Evolutionary conservation across 257 asterid species (phyloP).

Genomic region (Fraxinus cuspidata): DNA sequence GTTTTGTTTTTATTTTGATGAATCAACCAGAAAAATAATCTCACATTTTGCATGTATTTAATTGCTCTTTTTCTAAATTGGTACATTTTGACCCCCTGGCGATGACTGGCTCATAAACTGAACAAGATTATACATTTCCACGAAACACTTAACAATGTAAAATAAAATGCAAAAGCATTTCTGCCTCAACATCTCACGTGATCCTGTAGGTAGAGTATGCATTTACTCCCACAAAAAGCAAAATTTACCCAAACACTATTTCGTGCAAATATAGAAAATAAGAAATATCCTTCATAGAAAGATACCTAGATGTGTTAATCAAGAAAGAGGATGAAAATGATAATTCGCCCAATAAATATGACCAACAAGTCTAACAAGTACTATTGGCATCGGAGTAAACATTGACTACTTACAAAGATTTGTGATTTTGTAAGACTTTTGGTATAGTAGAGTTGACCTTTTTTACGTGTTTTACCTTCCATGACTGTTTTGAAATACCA

Average conservation of each 20-base stretch:
- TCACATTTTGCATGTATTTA: background rate
- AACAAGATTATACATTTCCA: background rate
- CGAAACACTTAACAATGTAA: background rate
- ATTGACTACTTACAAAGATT: background rate
- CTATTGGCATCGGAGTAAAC: background rate
- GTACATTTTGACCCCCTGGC: background rate
- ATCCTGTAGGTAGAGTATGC: background rate
- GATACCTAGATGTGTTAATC: background rate
- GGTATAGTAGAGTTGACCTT: slow-evolving; percentile 5
- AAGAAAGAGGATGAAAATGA: slow-evolving; percentile 11
- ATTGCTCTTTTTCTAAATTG: background rate
- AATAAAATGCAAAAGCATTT: background rate
- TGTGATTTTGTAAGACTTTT: slow-evolving; percentile 8
- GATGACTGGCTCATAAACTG: background rate
- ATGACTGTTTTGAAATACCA: background rate
- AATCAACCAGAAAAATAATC: background rate
- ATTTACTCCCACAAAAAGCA: background rate
- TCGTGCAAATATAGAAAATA: slow-evolving; percentile 12
- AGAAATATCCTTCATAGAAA: background rate
- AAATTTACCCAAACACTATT: too few species aligned
- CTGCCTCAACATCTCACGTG: slow-evolving; percentile 14
- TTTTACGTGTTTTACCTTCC: slow-evolving; percentile 15
- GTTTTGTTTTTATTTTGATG: background rate
- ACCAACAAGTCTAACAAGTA: slow-evolving; percentile 1
- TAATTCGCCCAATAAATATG: slow-evolving; percentile 7